Evolutionary conservation across 2,329 filamentous ascomycete genomes (phyloP), one percentile per base, ranked within the genome.

Genomic region (Gyromitra esculenta): DNA sequence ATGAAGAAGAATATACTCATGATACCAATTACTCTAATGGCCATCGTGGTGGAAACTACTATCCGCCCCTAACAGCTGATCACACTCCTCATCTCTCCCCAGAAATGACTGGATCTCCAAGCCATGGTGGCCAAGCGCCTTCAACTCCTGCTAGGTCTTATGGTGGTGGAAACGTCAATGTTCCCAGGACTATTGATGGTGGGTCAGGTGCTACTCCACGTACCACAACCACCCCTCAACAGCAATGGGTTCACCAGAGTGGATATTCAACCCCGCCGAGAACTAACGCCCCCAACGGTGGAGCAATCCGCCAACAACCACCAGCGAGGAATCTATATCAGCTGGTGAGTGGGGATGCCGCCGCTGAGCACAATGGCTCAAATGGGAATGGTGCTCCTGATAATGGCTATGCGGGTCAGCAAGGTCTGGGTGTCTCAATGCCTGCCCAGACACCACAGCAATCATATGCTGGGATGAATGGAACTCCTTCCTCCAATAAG

Each of bases 281-380:
- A 54, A 15, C 72, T 3, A 70, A 66, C 31, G 64, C 72, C 25
- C 41, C 77, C 25, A 79, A 73, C 13, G 77, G 77, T 43, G 86
- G 88, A 1, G 79, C 84, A 0, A 78, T 78, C 41, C 78, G 77
- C 7, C 85, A 87, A 73, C 85, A 86, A 56, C 87, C 90, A 76
- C 88, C 91, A 2, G 90, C 92, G 0, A 94, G 92, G 86, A 96
- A 90, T 82, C 86, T 97, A 65, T 97, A 97, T 87, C 96, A 90
- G 83, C 91, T 96, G 78, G 94, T 97, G 85, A 94, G 91, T 83
- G 93, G 92, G 82, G 89, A 86, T 62, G 85, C 86, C 39, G 84
- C 89, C 9, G 85, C 88, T 18, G 93, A 92, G 80, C 91, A 91
- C n/a, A 87, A 86, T 39, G 84, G 89, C 11, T 85, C 87, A 21